phyloP scores from a whole-genome alignment of 768 basidiomycete genomes.

The Boletus speciosus region DNA sequence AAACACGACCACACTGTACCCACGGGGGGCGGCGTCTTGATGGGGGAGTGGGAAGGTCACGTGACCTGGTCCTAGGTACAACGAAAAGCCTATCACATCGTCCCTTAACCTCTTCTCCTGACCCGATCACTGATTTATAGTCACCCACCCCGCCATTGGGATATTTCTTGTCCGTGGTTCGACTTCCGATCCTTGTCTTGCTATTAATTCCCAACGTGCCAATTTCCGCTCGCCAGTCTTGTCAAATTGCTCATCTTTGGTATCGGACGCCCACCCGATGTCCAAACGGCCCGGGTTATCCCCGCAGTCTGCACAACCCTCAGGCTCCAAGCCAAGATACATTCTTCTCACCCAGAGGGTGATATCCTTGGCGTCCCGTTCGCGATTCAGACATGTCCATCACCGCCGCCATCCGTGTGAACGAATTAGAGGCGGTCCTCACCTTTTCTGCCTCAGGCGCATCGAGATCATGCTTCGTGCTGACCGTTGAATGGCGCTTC shows the following conservation, averaged over 20 bases:
- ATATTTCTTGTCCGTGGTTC: neutral
- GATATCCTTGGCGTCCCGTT: neutral
- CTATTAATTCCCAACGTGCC: neutral
- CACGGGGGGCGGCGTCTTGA: neutral
- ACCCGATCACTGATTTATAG: neutral
- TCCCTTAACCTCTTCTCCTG: neutral
- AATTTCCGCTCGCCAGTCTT: conserved; percentile 1
- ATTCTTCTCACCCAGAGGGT: neutral
- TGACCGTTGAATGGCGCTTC: neutral
- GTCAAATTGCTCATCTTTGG: neutral
- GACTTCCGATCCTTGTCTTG: too few relatives aligned
- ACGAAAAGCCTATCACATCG: conserved; percentile 7
- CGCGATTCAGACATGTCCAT: neutral
- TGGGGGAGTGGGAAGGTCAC: too few relatives aligned
- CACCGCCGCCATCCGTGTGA: neutral
- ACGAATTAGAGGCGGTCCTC: neutral
- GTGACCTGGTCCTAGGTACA: neutral
- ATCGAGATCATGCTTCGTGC: neutral
- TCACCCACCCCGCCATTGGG: too few relatives aligned
- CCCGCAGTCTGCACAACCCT: neutral
- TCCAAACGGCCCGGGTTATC: neutral
- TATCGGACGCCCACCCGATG: neutral
- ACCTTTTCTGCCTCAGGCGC: neutral
- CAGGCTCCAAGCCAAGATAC: neutral
- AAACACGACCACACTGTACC: conserved; percentile 12